phyloP scores from a whole-genome alignment of 176 grass and related monocot species.

The Aegilops tauschii region DNA sequence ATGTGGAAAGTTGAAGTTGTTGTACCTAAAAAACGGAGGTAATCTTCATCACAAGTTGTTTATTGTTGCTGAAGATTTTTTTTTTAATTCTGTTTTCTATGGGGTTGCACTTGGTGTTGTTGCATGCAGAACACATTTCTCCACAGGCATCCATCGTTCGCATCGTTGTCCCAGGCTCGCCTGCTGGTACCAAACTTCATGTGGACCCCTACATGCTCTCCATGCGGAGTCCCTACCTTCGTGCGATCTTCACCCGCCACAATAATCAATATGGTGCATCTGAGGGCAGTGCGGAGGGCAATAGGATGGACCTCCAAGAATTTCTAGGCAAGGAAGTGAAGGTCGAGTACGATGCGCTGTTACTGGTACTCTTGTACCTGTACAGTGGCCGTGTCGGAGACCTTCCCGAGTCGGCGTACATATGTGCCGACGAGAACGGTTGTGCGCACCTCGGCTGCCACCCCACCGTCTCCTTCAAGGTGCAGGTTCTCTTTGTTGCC shows the following conservation, averaged over 20 bases:
- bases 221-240: too few species aligned
- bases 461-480: conserved; percentile 65
- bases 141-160: neutral
- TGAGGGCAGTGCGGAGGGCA: neutral
- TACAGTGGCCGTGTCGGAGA: conserved; percentile 60
- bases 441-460: conserved; percentile 67
- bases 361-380: conserved; percentile 68
- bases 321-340: conserved; percentile 47
- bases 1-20: conserved; percentile 38
- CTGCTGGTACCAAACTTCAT: too few species aligned
- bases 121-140: neutral
- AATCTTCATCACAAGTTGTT: neutral
- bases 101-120: neutral
- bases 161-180: too few species aligned
- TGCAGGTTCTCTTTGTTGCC: conserved; percentile 71
- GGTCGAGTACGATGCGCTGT: conserved; percentile 66
- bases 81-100: neutral
- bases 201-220: too few species aligned
- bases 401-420: conserved; percentile 56
- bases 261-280: too few species aligned
- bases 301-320: conserved; percentile 37
- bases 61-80: neutral
- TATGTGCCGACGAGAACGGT: conserved; percentile 64
- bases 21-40: conserved; percentile 94
- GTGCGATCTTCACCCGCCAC: too few species aligned